Evolutionary conservation across 2,329 filamentous ascomycete genomes (phyloP).

Genomic region (Diaporthe sp.): DNA sequence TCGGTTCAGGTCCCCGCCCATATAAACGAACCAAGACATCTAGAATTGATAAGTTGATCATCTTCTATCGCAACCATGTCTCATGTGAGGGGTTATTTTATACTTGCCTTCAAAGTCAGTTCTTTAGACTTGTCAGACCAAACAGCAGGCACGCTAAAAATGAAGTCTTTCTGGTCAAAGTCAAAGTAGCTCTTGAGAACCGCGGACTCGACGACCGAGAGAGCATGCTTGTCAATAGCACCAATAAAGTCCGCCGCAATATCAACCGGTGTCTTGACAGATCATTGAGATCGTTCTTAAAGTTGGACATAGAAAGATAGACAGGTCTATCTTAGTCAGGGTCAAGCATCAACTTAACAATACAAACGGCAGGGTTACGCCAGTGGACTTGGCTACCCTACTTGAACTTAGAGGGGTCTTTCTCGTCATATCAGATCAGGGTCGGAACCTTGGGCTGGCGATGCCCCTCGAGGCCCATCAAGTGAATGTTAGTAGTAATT

Average conservation of each 20-base stretch:
- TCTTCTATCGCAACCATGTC: neutral
- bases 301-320: neutral
- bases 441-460: constrained; percentile 16
- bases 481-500: neutral
- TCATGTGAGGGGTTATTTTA: too few species aligned
- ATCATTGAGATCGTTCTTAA: neutral
- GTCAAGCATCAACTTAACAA: constrained; percentile 31
- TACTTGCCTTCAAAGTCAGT: constrained; percentile 22
- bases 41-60: neutral
- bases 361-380: constrained; percentile 4
- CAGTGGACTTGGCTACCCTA: constrained; percentile 18
- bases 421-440: neutral
- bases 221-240: constrained; percentile 22
- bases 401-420: constrained; percentile 4
- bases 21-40: constrained; percentile 8
- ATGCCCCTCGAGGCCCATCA: constrained; percentile 10
- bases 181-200: neutral
- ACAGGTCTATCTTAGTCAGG: neutral
- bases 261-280: constrained; percentile 11
- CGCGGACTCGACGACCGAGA: neutral
- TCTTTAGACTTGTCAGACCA: constrained; percentile 40
- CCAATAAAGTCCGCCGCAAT: constrained; percentile 29
- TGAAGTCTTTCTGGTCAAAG: constrained; percentile 30
- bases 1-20: constrained; percentile 13
- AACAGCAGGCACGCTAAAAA: constrained; percentile 39